These are phyloP conservation scores for Fusarium duplospermum DNA, from an alignment of 2,329 filamentous ascomycete species.

Conservation along the genomic window DNA sequence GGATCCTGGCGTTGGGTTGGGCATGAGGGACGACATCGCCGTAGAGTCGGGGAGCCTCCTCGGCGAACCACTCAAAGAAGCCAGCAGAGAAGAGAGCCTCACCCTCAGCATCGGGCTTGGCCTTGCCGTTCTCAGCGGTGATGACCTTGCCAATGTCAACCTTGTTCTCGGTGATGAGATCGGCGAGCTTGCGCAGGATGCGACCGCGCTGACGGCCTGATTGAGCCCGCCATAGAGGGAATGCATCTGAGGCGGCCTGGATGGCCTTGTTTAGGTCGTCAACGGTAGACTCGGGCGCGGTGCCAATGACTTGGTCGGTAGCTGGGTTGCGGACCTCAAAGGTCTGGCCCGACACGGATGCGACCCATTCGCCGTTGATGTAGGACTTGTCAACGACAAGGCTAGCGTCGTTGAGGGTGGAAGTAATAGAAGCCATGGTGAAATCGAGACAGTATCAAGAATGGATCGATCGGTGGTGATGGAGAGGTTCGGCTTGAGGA, in stretches of 20 bases:
- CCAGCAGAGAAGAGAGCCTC: constrained; percentile 71
- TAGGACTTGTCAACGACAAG: constrained; percentile 57
- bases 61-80: constrained; percentile 67
- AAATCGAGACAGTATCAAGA: background rate
- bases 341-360: constrained; percentile 74
- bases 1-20: constrained; percentile 70
- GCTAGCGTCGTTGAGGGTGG: constrained; percentile 17
- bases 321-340: constrained; percentile 80
- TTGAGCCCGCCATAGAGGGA: constrained; percentile 67
- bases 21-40: constrained; percentile 71
- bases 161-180: constrained; percentile 71
- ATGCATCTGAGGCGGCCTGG: constrained; percentile 67
- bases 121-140: constrained; percentile 78
- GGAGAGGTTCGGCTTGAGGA: background rate
- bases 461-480: background rate
- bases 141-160: constrained; percentile 75
- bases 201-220: constrained; percentile 70
- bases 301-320: constrained; percentile 73
- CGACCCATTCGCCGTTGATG: constrained; percentile 81
- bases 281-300: constrained; percentile 76
- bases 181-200: constrained; percentile 71
- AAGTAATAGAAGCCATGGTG: constrained; percentile 17
- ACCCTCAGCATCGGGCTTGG: constrained; percentile 67
- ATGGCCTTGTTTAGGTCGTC: constrained; percentile 77
- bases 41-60: constrained; percentile 60